Evolutionary conservation across 768 basidiomycete species (phyloP), one percentile per base, ranked within the genome.

Genomic region (Gloeopeniophorella convolvens): DNA sequence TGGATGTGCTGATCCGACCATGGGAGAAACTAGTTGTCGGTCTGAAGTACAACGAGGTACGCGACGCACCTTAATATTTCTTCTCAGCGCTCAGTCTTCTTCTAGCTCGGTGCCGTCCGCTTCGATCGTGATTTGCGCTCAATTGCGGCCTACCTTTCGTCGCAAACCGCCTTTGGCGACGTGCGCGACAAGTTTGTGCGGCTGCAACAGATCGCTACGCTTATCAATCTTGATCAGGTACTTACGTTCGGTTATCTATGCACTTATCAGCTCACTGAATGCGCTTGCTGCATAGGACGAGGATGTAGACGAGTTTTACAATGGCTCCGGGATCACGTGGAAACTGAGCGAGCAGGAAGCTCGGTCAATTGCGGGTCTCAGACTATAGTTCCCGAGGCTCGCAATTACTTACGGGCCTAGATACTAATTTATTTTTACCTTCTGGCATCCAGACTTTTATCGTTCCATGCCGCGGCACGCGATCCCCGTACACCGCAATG

Each of bases 221-320:
- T 98, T 27, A 69, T 99, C 32, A 98, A 96, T 65, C 71, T 97
- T 34, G 93, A 96, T 62, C 72, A 68, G 46, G 89, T 87, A 60
- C 50, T 82, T 69, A 10, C 34, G 42, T 53, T 42, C 21, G 34
- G 37, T n/a, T 18, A 45, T 27, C n/a, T 42, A 20, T 26, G 20
- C 13, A 40, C 37, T 31, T 11, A 21, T 4, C 6, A 40, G 54
- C 10, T 36, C 31, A 30, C 49, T 56, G 30, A 61, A 54, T 43
- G 15, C 11, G 13, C 27, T 23, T 16, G 35, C 26, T 39, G 20
- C 26, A 31, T 59, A 93, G 92, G 93, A 95, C 58, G 94, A 96
- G 66, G 90, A 93, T 59, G 83, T 93, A 4, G 88, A 94, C 56
- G 90, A 94, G 46, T 96, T 97, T 65, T 97, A 92, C 66, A 89